Conservation (phyloP, 2,329 filamentous ascomycete species). For the Cadophora malorum region DNA sequence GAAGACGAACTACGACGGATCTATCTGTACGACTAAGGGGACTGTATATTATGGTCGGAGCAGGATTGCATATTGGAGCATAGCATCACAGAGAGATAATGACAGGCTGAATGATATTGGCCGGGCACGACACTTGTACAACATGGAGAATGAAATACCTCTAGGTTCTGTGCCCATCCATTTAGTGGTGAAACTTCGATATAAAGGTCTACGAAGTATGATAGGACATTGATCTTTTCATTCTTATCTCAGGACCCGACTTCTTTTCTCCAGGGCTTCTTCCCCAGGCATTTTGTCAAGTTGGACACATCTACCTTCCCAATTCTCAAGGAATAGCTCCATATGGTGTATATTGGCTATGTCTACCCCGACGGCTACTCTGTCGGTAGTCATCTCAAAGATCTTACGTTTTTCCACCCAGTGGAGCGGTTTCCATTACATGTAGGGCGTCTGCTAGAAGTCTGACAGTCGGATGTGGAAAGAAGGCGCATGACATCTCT, state of each 20-base stretch:
- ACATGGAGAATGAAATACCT: constrained; percentile 19
- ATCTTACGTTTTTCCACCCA: constrained; percentile 3
- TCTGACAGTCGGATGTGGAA: neutral
- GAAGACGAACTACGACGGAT: neutral
- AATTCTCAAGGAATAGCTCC: too few species aligned
- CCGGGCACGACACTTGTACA: constrained; percentile 11
- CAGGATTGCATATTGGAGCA: constrained; percentile 13
- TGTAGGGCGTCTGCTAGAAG: neutral
- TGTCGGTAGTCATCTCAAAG: neutral
- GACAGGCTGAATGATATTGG: neutral
- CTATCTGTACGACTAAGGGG: constrained; percentile 15
- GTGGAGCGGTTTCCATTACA: neutral
- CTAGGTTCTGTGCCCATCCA: neutral
- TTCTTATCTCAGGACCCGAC: neutral
- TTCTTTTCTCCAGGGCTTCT: neutral
- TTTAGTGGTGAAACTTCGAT: neutral
- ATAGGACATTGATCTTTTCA: neutral
- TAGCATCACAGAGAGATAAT: constrained; percentile 14
- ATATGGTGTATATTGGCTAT: neutral
- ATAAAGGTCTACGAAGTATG: neutral
- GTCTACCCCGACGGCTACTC: neutral
- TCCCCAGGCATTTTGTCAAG: neutral
- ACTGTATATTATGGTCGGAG: constrained; percentile 11
- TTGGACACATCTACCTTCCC: neutral
- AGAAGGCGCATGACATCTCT: neutral